Percentiles rank a stretch among this genome's conserved stretches.
phyloP scores from a whole-genome alignment of 1,284 basidiomycete species.

The Cryptococcus sp. region DNA sequence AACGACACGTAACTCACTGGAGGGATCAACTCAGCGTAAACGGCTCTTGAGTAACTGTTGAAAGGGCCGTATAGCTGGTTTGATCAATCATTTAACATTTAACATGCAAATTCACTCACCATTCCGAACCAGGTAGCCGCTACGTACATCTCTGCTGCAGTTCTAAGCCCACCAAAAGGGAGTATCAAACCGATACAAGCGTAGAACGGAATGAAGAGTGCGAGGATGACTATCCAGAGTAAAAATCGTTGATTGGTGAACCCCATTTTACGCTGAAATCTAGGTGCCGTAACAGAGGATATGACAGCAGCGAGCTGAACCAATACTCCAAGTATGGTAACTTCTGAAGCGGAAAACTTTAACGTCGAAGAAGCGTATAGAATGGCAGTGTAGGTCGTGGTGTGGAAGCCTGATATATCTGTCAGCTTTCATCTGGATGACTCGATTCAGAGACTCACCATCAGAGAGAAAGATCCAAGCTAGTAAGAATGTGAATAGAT shows the following conservation, averaged over 20 bases:
- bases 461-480: conserved; percentile 91
- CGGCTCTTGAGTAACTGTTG: conserved; percentile 43
- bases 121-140: conserved; percentile 75
- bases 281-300: conserved; percentile 39
- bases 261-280: conserved; percentile 46
- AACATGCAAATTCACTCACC: conserved; percentile 29
- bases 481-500: conserved; percentile 78
- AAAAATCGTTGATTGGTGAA: conserved; percentile 68
- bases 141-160: conserved; percentile 74
- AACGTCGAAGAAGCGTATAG: conserved; percentile 45
- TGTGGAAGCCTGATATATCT: conserved; percentile 38
- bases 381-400: conserved; percentile 41
- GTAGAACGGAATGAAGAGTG: conserved; percentile 69
- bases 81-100: conserved; percentile 46
- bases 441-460: conserved; percentile 52
- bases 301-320: conserved; percentile 44
- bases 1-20: conserved; percentile 20
- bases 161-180: conserved; percentile 62
- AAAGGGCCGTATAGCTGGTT: conserved; percentile 45
- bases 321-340: conserved; percentile 48
- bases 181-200: conserved; percentile 73
- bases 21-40: conserved; percentile 46
- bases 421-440: not conserved
- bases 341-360: conserved; percentile 47
- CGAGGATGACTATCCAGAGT: conserved; percentile 61